Conservation (phyloP, 139 green algal genomes). For the Pleodorina starrii region DNA sequence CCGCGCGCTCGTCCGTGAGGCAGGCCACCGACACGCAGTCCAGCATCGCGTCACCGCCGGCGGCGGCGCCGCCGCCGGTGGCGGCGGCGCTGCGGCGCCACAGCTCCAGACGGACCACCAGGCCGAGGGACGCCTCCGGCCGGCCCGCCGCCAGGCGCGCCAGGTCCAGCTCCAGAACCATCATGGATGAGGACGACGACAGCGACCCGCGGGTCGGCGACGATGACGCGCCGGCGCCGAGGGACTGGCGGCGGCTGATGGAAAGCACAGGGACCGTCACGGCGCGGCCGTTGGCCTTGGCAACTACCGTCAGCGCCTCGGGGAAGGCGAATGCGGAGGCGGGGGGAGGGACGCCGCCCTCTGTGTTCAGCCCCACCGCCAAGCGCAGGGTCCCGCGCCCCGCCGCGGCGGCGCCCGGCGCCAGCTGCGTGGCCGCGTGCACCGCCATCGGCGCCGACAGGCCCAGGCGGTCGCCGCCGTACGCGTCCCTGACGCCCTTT, state of each 20-base stretch:
- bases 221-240: not conserved
- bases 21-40: not conserved
- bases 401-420: not conserved
- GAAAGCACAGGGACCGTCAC: not conserved
- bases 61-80: too few species aligned
- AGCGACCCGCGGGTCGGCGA: not conserved
- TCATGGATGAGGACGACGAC: not conserved
- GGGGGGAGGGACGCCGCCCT: too few species aligned
- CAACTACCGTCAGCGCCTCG: slow-evolving; percentile 2
- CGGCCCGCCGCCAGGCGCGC: slow-evolving; percentile 6
- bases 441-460: not conserved
- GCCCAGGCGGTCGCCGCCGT: not conserved
- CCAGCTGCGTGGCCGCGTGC: slow-evolving; percentile 18
- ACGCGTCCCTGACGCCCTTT: not conserved
- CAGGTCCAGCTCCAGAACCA: slow-evolving; percentile 11
- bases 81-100: not conserved
- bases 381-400: not conserved
- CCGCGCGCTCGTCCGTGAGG: not conserved
- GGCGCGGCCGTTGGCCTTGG: slow-evolving; percentile 30
- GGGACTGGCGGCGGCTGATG: not conserved
- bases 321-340: too few species aligned
- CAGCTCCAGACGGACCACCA: slow-evolving; percentile 30
- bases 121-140: not conserved
- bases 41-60: not conserved
- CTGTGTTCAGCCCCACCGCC: not conserved